A percentile compares a stretch with the other conserved stretches of the same genome.
phyloP scores from a whole-genome alignment of 805 yeast species.

The Candida palmyrensis region DNA sequence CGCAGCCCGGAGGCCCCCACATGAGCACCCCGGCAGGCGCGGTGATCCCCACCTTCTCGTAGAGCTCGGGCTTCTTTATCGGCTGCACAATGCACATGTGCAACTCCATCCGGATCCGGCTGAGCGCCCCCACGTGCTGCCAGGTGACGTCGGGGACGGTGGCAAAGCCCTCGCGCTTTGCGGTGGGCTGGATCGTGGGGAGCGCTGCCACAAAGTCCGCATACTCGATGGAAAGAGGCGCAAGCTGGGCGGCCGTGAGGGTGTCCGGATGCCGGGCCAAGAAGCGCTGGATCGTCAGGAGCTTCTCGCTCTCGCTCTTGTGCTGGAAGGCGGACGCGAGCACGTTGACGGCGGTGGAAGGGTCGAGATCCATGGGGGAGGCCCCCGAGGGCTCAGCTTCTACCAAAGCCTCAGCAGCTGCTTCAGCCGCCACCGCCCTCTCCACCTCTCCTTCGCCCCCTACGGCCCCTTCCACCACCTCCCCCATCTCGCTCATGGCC shows the following conservation, averaged over 20 bases:
- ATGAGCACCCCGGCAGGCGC: slow-evolving; percentile 96
- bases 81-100: slow-evolving; percentile 99
- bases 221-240: slow-evolving; percentile 67
- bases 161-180: slow-evolving; percentile 97
- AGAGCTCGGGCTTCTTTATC: slow-evolving; percentile 85
- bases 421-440: slow-evolving; percentile 1
- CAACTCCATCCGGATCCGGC: slow-evolving; percentile 75
- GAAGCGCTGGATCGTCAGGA: slow-evolving; percentile 69
- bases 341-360: slow-evolving; percentile 5
- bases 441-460: no score
- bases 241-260: slow-evolving; percentile 68
- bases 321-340: slow-evolving; percentile 24
- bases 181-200: slow-evolving; percentile 94
- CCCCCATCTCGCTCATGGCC: slow-evolving; percentile 42
- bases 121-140: slow-evolving; percentile 90
- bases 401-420: not conserved
- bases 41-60: slow-evolving; percentile 84
- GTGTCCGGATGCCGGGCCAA: slow-evolving; percentile 73
- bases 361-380: slow-evolving; percentile 1
- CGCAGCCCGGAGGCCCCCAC: slow-evolving; percentile 99
- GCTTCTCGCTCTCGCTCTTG: slow-evolving; percentile 30
- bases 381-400: slow-evolving; percentile 13
- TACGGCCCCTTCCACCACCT: no score
- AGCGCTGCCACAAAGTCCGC: slow-evolving; percentile 81
- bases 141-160: slow-evolving; percentile 97